Evolutionary conservation across 352 stramenopile species (phyloP).

Genomic region (Stramenopiles sp.): DNA sequence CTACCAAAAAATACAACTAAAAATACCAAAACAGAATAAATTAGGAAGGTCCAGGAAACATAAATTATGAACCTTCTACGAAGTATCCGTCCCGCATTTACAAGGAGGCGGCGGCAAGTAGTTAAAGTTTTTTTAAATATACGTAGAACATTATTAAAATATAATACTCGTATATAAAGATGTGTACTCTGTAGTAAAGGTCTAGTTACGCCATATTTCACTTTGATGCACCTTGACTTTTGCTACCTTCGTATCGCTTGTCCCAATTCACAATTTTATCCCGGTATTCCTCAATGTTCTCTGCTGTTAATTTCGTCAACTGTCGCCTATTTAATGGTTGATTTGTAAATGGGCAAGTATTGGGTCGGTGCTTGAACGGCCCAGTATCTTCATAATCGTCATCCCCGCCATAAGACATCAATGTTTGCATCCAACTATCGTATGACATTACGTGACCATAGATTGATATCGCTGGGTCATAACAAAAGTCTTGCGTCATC

Average conservation of each 20-base stretch:
- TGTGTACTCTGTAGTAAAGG: too few species aligned
- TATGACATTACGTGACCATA: slow-evolving; percentile 29
- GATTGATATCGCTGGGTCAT: slow-evolving; percentile 25
- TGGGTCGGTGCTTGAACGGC: slow-evolving; percentile 13
- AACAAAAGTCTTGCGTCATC: slow-evolving; percentile 24
- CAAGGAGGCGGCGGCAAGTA: too few species aligned
- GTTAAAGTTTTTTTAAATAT: too few species aligned
- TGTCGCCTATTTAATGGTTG: slow-evolving; percentile 23
- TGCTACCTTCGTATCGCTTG: neutral
- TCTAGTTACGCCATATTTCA: too few species aligned
- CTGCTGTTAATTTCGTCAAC: slow-evolving; percentile 21
- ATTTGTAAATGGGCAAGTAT: slow-evolving; percentile 28
- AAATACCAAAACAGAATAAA: too few species aligned
- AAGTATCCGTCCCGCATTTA: too few species aligned
- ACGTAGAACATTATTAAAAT: too few species aligned
- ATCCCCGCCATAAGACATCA: slow-evolving; percentile 16
- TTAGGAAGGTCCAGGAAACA: too few species aligned
- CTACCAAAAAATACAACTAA: too few species aligned
- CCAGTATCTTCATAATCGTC: neutral
- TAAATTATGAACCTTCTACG: too few species aligned
- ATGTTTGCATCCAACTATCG: slow-evolving; percentile 24
- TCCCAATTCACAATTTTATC: slow-evolving; percentile 20
- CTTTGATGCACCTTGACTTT: too few species aligned
- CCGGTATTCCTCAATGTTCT: slow-evolving; percentile 25
- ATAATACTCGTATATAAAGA: too few species aligned